These are phyloP conservation scores for Ascoidea asiatica DNA, from an alignment of 805 yeast species.

Conservation along the genomic window DNA sequence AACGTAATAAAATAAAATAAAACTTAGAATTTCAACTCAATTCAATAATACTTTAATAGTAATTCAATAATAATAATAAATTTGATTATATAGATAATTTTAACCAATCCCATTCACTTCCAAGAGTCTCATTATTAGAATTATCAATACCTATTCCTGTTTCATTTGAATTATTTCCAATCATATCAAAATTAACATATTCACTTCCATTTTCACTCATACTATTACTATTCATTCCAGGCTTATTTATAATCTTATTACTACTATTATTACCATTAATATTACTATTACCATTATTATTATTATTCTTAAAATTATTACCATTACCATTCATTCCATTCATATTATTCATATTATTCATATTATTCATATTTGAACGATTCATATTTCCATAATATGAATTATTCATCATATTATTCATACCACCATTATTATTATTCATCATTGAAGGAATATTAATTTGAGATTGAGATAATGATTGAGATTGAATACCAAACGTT, in stretches of 20 bases:
- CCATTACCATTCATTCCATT: neutral
- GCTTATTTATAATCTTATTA: too few species aligned
- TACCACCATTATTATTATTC: neutral
- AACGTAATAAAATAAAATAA: neutral
- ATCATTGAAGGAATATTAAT: neutral
- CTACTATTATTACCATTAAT: neutral
- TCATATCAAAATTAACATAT: too few species aligned
- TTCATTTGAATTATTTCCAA: neutral
- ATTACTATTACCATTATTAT: too few species aligned
- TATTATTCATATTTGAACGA: neutral
- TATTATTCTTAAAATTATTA: neutral
- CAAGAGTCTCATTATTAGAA: neutral
- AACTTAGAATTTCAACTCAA: too few species aligned
- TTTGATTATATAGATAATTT: neutral
- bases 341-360: neutral
- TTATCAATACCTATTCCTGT: neutral
- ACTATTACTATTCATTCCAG: too few species aligned
- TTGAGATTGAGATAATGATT: too few species aligned
- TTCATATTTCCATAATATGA: neutral
- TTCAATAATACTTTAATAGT: too few species aligned
- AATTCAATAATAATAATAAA: too few species aligned
- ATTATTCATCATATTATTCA: neutral
- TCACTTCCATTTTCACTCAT: too few species aligned
- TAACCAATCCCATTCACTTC: neutral
- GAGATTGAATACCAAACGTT: too few species aligned